These are phyloP conservation scores for Annulohypoxylon nitens DNA, from an alignment of 495 filamentous ascomycete genomes.

Conservation along the genomic window DNA sequence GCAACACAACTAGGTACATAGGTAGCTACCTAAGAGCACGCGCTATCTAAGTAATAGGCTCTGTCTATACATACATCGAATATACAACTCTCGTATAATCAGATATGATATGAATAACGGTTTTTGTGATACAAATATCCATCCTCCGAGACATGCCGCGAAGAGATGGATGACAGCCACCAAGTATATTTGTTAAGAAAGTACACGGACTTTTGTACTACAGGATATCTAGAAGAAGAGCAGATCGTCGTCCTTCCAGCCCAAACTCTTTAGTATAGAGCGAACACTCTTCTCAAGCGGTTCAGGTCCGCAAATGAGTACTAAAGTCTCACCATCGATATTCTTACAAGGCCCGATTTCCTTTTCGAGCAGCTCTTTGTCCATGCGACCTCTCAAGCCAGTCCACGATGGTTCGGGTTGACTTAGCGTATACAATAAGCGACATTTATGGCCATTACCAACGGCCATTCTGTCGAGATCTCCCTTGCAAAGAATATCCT, in stretches of 20 bases:
- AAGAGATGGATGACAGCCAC: background rate
- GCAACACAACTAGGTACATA: background rate
- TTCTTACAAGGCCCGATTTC: constrained; percentile 62
- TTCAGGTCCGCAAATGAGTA: constrained; percentile 86
- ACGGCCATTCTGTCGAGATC: constrained; percentile 76
- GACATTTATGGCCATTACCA: constrained; percentile 67
- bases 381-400: constrained; percentile 78
- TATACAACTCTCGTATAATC: background rate
- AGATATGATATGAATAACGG: background rate
- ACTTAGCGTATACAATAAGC: constrained; percentile 80
- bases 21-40: background rate
- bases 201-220: background rate
- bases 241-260: constrained; percentile 84
- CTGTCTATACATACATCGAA: background rate
- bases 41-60: background rate
- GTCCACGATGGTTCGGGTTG: constrained; percentile 73
- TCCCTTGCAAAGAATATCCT: constrained; percentile 86
- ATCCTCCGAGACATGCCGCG: background rate
- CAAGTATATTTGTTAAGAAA: constrained; percentile 11
- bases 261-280: constrained; percentile 71
- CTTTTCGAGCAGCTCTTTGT: constrained; percentile 69
- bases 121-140: background rate
- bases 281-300: constrained; percentile 79
- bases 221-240: constrained; percentile 76
- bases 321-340: constrained; percentile 68